Conservation (phyloP, 768 basidiomycete species). For the Glaciozyma martinii region DNA sequence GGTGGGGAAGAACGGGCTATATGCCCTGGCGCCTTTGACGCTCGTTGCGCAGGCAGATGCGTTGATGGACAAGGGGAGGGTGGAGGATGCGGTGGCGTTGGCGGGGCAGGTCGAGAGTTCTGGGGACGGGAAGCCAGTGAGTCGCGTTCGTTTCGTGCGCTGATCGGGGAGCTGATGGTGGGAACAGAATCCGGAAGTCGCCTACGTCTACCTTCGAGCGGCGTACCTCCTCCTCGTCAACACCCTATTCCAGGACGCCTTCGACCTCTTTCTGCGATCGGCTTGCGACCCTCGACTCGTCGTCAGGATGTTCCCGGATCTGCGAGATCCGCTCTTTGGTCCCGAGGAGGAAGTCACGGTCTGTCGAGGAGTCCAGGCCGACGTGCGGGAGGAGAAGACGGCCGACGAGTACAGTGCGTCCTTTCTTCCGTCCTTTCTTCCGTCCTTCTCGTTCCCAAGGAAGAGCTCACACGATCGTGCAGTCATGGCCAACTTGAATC, state of each 20-base stretch:
- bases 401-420: slow-evolving; percentile 30
- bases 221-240: slow-evolving; percentile 6
- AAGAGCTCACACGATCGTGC: background rate
- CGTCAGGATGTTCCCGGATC: slow-evolving; percentile 22
- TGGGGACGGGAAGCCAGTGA: background rate
- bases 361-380: background rate
- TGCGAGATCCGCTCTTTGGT: slow-evolving; percentile 5
- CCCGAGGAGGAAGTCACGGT: slow-evolving; percentile 6
- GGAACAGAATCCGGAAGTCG: slow-evolving; percentile 7
- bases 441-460: background rate
- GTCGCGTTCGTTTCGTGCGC: background rate
- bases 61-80: slow-evolving; percentile 22
- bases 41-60: slow-evolving; percentile 30
- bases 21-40: slow-evolving; percentile 19
- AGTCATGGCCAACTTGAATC: slow-evolving; percentile 31
- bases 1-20: slow-evolving; percentile 19
- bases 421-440: background rate
- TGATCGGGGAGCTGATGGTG: background rate
- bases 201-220: slow-evolving; percentile 22
- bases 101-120: slow-evolving; percentile 9
- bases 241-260: slow-evolving; percentile 7
- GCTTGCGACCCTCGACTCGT: slow-evolving; percentile 19
- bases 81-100: slow-evolving; percentile 14
- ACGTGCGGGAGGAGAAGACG: background rate
- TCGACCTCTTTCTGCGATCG: slow-evolving; percentile 10